Evolutionary conservation across 2,329 filamentous ascomycete genomes (phyloP), one percentile per base, ranked within the genome.

Genomic region (Xylariaceae sp.): DNA sequence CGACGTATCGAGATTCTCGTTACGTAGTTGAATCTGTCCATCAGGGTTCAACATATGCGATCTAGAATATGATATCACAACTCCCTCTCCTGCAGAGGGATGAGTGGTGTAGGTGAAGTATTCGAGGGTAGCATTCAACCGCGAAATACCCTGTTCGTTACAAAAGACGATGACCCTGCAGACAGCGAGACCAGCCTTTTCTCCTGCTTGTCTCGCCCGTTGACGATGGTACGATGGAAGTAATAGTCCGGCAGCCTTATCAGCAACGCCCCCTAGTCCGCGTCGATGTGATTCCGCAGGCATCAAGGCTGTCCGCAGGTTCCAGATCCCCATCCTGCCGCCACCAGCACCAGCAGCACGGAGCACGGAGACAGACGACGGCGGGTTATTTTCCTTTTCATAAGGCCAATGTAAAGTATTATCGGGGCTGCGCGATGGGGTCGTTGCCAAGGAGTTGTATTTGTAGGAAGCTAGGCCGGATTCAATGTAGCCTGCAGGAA

Each of bases 401-500:
- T 64, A 39, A 61, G 23, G 23, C 23, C 17, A 17, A 17, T 17
- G 17, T 17, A 23, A 23, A 4, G 23, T 23, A 23, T 23, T 23
- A 45, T 45, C 42, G 63, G 59, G 60, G 62, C 58, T 58, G 42
- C 23, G 58, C 63, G 51, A 61, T 58, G 54, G 60, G 23, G 23
- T 23, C 23, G 23, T 23, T 56, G 64, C 62, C 65, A 60, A 62
- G 61, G 37, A 4, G 37, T 39, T 9, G 37, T 9, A 39, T 23
- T 23, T 59, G 54, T 60, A 63, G 51, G 57, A 63, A 64, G 65
- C 68, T 70, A 70, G 64, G 55, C 68, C 66, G 61, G 56, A 67
- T 67, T 58, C 62, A 63, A 69, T 63, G 63, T 58, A 63, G 66
- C 68, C 66, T 68, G 68, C 68, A 60, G 65, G 58, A 50, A 63